These are phyloP conservation scores for Erodium moschatum DNA, from an alignment of 441 rosid genomes.

Conservation along the genomic window DNA sequence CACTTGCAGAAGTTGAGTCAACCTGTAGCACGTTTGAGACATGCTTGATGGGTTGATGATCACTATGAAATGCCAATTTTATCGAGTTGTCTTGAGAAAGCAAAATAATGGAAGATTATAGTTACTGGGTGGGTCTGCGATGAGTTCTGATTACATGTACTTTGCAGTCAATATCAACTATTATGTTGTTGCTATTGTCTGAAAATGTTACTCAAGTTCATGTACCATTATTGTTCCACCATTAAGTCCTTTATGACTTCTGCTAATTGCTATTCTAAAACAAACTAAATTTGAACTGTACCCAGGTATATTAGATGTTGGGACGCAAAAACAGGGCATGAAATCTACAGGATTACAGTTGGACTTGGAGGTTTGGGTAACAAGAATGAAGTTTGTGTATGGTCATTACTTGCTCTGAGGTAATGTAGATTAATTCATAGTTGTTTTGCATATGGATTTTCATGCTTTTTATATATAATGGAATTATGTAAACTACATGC, in stretches of 20 bases:
- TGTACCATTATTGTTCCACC: not conserved
- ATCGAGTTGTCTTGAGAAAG: not conserved
- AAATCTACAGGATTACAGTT: slow-evolving; percentile 77
- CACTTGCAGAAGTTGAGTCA: not conserved
- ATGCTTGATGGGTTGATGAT: not conserved
- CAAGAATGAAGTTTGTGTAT: slow-evolving; percentile 66
- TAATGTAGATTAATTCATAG: slow-evolving; percentile 15
- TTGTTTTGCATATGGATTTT: not conserved
- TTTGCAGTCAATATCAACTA: too few relatives aligned
- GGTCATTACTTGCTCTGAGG: slow-evolving; percentile 87
- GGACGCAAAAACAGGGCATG: slow-evolving; percentile 57
- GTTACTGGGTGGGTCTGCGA: not conserved
- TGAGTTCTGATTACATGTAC: too few relatives aligned
- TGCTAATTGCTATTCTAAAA: slow-evolving; percentile 10
- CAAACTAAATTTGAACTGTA: slow-evolving; percentile 16
- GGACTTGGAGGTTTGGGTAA: slow-evolving; percentile 76
- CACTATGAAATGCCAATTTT: not conserved
- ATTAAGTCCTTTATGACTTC: not conserved
- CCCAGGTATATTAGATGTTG: slow-evolving; percentile 87
- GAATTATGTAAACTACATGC: not conserved
- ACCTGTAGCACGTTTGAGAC: not conserved
- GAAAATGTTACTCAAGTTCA: not conserved
- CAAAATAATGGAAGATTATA: not conserved
- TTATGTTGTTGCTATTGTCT: not conserved
- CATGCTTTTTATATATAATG: not conserved